phyloP scores from a whole-genome alignment of 345 rosid species.

The Acer saccharum region DNA sequence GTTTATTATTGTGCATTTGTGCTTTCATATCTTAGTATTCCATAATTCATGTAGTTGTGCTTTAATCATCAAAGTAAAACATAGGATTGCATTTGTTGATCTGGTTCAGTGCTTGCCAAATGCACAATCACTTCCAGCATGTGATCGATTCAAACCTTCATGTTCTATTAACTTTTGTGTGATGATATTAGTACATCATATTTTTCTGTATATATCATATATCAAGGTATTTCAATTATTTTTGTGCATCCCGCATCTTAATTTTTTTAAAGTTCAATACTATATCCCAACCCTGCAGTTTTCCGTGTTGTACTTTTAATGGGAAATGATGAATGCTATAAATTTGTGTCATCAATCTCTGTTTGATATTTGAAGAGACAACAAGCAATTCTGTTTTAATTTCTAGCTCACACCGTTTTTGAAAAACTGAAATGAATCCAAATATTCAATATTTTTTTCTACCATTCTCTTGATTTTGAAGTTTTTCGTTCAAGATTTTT shows the following conservation, averaged over 20 bases:
- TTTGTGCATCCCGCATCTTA: not conserved
- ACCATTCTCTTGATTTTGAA: not conserved
- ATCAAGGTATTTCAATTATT: not conserved
- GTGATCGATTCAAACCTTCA: not conserved
- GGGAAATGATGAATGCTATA: not conserved
- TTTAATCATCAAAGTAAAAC: not conserved
- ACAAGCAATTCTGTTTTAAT: not conserved
- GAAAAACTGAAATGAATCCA: not conserved
- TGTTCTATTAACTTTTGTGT: not conserved
- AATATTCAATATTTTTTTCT: not conserved
- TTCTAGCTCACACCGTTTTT: not conserved
- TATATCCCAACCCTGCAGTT: not conserved
- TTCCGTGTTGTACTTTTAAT: not conserved
- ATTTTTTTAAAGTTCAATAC: not conserved
- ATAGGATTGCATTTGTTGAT: not conserved
- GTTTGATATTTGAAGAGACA: not conserved
- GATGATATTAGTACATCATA: not conserved
- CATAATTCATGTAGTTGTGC: not conserved
- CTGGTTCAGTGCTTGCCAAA: not conserved
- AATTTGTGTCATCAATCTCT: not conserved
- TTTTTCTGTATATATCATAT: not conserved
- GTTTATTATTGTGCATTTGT: not conserved
- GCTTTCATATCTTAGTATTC: conserved; percentile 1
- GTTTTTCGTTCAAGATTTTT: not conserved
- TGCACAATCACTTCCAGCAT: not conserved